Base-by-base conservation (phyloP, 306 rosid species). In the Styphnolobium japonicum region DNA sequence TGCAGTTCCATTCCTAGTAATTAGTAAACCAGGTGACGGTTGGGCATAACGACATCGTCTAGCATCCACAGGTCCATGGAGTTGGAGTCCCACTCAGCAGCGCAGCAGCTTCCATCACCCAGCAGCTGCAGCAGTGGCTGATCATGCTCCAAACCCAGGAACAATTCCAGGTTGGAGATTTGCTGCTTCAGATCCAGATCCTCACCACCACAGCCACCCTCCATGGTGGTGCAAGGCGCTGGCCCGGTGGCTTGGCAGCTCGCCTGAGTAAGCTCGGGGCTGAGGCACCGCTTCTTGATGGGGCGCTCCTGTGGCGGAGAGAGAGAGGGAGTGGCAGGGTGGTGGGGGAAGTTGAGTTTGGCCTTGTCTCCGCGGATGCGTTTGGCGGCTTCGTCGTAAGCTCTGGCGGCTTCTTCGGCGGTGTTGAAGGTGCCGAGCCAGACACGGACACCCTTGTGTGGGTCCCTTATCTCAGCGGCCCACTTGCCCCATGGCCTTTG, bases 381-480 rank as follows among this genome's bases (percentile, higher is more conserved):
- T 78, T 18, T 85, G 69, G 99, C 99, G 10, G 98, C 98, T 15
- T 51, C 36, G 45, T 95, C 98, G 52, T 95, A 95, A 46, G 99
- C 99, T 31, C 56, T 60, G 39, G 99, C 99, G 0, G 98, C 98
- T 46, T 95, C 94, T 62, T 92, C 93, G 6, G 98, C 90, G 0
- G 98, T 91, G 89, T 84, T 69, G 86, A 80, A 95, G 8, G 99
- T 95, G 4, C 99, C 99, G 12, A 95, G 98, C 98, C 98, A 95
- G 40, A 93, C 97, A 0, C 98, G 92, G 69, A 89, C 89, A 8
- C 99, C 99, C 40, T 92, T 89, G 6, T 79, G 88, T 21, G 99
- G 99, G 89, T 95, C 99, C 67, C 99, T 92, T 66, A 95, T 95
- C 79, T 95, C 99, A 0, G 99, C 97, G 0, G 99, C 99, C 99